phyloP scores from a whole-genome alignment of 2,329 filamentous ascomycete species.

The Lecanicillium sp. region DNA sequence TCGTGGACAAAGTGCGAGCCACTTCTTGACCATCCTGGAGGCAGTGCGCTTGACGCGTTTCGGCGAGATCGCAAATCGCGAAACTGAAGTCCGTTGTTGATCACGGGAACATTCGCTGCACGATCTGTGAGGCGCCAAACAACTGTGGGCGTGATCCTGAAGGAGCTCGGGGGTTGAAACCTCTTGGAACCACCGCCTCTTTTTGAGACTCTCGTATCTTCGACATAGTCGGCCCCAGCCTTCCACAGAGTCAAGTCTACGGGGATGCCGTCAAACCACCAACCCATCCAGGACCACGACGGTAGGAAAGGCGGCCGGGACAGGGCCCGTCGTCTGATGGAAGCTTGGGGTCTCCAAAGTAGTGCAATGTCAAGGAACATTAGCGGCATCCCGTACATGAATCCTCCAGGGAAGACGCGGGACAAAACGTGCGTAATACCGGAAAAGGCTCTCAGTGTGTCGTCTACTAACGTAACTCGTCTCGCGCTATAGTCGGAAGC shows the following conservation, averaged over 20 bases:
- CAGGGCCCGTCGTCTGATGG: slow-evolving; percentile 29
- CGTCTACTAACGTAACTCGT: slow-evolving; percentile 29
- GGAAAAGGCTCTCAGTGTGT: slow-evolving; percentile 32
- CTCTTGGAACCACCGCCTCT: slow-evolving; percentile 22
- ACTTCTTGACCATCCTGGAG: slow-evolving; percentile 30
- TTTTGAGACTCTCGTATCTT: slow-evolving; percentile 24
- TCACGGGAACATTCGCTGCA: slow-evolving; percentile 22
- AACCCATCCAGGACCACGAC: slow-evolving; percentile 40
- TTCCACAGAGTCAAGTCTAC: slow-evolving; percentile 34
- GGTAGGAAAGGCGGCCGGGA: slow-evolving; percentile 30
- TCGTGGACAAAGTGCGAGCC: slow-evolving; percentile 30
- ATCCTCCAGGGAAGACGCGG: slow-evolving; percentile 31
- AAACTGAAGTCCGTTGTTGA: slow-evolving; percentile 29
- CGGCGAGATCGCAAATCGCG: slow-evolving; percentile 28
- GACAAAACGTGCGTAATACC: slow-evolving; percentile 34
- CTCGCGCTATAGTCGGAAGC: slow-evolving; percentile 34
- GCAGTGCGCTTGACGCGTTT: slow-evolving; percentile 21
- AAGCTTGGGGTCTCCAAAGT: slow-evolving; percentile 35
- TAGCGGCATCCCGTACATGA: slow-evolving; percentile 36
- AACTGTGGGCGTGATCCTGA: slow-evolving; percentile 29
- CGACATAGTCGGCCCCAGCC: slow-evolving; percentile 34
- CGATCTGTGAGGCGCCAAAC: slow-evolving; percentile 33
- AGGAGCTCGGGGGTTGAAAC: slow-evolving; percentile 27
- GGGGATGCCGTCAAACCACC: slow-evolving; percentile 36
- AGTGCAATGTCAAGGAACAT: slow-evolving; percentile 37